Conservation (phyloP, 169 alveolate species). For the Plasmodium billcollinsi region DNA sequence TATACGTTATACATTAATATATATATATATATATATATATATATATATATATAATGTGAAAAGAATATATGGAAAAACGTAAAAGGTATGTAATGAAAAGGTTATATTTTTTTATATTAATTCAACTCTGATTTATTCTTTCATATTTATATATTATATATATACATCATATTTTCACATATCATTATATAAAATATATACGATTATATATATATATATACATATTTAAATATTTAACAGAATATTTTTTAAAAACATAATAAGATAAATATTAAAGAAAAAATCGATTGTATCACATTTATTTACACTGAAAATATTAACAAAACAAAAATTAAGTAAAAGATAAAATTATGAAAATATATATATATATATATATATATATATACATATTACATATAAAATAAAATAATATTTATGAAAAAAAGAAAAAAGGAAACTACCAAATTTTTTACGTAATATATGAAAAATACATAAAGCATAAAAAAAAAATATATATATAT, state of each 20-base stretch:
- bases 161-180: background rate
- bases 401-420: background rate
- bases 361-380: too few relatives aligned
- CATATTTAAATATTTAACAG: background rate
- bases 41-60: background rate
- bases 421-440: background rate
- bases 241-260: background rate
- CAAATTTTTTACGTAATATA: too few relatives aligned
- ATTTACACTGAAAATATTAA: conserved; percentile 13
- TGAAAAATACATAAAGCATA: too few relatives aligned
- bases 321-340: conserved; percentile 19
- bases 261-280: background rate
- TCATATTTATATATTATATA: conserved; percentile 1
- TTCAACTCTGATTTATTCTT: conserved; percentile 35
- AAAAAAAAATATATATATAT: too few relatives aligned
- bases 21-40: conserved; percentile 4
- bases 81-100: background rate
- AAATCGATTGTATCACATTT: too few relatives aligned
- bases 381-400: too few relatives aligned
- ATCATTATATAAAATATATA: background rate
- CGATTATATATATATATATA: background rate
- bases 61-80: conserved; percentile 23
- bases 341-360: background rate
- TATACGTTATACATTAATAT: background rate
- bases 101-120: conserved; percentile 23